Percentiles rank a stretch among this genome's conserved stretches.
phyloP scores from a whole-genome alignment of 1,284 basidiomycete species.

The Boletus smithii region DNA sequence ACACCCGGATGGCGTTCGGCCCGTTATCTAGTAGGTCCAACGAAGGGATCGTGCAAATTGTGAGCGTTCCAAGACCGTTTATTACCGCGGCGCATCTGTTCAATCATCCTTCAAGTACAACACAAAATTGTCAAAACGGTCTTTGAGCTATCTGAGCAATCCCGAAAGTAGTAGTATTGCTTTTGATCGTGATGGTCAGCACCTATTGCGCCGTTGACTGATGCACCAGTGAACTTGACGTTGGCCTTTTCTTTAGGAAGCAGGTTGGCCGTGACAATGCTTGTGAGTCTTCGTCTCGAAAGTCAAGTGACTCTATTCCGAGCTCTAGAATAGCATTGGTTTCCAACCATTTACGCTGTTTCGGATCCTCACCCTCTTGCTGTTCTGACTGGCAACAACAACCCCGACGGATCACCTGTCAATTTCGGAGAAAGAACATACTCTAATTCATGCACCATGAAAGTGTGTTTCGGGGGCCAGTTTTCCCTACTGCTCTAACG shows the following conservation, averaged over 20 bases:
- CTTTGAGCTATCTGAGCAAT: slow-evolving; percentile 41
- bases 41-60: slow-evolving; percentile 54
- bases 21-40: slow-evolving; percentile 40
- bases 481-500: slow-evolving; percentile 10
- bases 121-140: slow-evolving; percentile 54
- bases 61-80: slow-evolving; percentile 26
- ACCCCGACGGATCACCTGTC: slow-evolving; percentile 50
- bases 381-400: slow-evolving; percentile 53
- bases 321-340: slow-evolving; percentile 47
- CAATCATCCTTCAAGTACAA: slow-evolving; percentile 47
- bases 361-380: slow-evolving; percentile 67
- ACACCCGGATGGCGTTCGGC: slow-evolving; percentile 74
- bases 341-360: slow-evolving; percentile 66
- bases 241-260: slow-evolving; percentile 41
- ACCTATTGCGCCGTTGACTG: slow-evolving; percentile 4
- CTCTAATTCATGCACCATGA: slow-evolving; percentile 73
- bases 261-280: slow-evolving; percentile 59
- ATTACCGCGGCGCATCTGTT: slow-evolving; percentile 13
- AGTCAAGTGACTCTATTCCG: not conserved
- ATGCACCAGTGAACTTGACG: slow-evolving; percentile 4
- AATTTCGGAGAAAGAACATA: slow-evolving; percentile 51
- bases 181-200: slow-evolving; percentile 62
- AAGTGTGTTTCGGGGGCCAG: slow-evolving; percentile 40
- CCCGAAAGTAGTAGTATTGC: slow-evolving; percentile 64
- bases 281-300: slow-evolving; percentile 42